phyloP scores from a whole-genome alignment of 2,329 filamentous ascomycete genomes.

The Daldinia sp. region DNA sequence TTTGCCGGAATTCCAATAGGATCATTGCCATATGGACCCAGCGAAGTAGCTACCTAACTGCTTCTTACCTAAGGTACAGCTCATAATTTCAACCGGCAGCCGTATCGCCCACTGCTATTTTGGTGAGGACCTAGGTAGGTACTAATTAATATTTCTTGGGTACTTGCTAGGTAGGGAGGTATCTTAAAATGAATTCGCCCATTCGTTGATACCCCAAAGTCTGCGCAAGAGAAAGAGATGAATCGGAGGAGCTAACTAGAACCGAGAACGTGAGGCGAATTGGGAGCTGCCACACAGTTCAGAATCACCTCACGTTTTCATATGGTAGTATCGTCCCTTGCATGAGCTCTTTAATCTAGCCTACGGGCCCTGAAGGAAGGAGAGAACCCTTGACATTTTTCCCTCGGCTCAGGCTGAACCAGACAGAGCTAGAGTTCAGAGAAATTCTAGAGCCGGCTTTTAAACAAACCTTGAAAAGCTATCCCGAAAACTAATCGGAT shows the following conservation, averaged over 20 bases:
- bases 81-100: neutral
- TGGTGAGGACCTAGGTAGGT: neutral
- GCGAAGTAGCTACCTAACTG: neutral
- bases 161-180: no score
- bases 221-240: conserved; percentile 4
- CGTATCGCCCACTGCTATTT: neutral
- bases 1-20: conserved; percentile 18
- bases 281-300: conserved; percentile 39
- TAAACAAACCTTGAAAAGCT: neutral
- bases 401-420: conserved; percentile 33
- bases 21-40: conserved; percentile 16
- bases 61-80: neutral
- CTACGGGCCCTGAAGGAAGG: conserved; percentile 22
- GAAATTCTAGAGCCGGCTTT: conserved; percentile 20
- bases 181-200: no score
- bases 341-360: conserved; percentile 34
- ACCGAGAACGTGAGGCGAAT: conserved; percentile 40
- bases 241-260: conserved; percentile 26
- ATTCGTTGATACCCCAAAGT: neutral
- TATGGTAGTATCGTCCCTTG: conserved; percentile 36
- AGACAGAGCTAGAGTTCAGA: conserved; percentile 16
- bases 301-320: conserved; percentile 8
- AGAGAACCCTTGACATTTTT: conserved; percentile 10
- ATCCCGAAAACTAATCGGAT: neutral
- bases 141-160: no score